phyloP scores from a whole-genome alignment of 345 rosid species.

The Rubroshorea leprosula region DNA sequence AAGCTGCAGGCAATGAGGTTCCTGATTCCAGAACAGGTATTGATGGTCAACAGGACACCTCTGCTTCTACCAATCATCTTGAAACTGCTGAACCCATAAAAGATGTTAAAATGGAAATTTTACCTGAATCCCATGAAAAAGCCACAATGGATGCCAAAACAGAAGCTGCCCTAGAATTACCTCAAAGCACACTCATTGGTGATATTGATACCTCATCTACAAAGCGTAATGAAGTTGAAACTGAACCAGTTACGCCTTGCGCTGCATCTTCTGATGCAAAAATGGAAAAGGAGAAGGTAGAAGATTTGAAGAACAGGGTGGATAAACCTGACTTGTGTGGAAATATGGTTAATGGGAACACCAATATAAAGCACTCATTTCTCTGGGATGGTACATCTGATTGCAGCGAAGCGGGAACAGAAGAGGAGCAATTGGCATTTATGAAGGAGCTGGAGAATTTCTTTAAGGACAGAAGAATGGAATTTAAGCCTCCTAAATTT shows the following conservation, averaged over 20 bases:
- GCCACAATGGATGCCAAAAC: slow-evolving; percentile 18
- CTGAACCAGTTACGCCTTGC: slow-evolving; percentile 24
- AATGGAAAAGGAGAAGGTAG: slow-evolving; percentile 26
- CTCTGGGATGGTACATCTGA: slow-evolving; percentile 36
- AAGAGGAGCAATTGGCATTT: slow-evolving; percentile 56
- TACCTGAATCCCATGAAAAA: background rate
- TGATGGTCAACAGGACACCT: slow-evolving; percentile 17
- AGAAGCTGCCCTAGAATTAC: slow-evolving; percentile 8
- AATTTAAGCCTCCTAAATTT: slow-evolving; percentile 72
- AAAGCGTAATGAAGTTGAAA: slow-evolving; percentile 11
- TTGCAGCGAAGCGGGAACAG: slow-evolving; percentile 60
- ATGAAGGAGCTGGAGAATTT: slow-evolving; percentile 52
- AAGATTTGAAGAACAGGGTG: slow-evolving; percentile 28
- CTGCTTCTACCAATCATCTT: slow-evolving; percentile 17
- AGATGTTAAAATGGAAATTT: background rate
- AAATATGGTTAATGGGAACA: slow-evolving; percentile 28
- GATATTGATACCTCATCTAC: slow-evolving; percentile 19
- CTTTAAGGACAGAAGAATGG: slow-evolving; percentile 50
- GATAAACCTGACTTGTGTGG: slow-evolving; percentile 21
- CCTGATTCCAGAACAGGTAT: slow-evolving; percentile 18
- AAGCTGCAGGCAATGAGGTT: no score
- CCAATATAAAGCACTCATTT: slow-evolving; percentile 34
- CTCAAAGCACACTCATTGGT: slow-evolving; percentile 22
- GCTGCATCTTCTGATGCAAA: slow-evolving; percentile 31
- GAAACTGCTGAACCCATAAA: slow-evolving; percentile 19